These are phyloP conservation scores for Apiospora arundinis DNA, from an alignment of 2,329 filamentous ascomycete species.

Conservation along the genomic window DNA sequence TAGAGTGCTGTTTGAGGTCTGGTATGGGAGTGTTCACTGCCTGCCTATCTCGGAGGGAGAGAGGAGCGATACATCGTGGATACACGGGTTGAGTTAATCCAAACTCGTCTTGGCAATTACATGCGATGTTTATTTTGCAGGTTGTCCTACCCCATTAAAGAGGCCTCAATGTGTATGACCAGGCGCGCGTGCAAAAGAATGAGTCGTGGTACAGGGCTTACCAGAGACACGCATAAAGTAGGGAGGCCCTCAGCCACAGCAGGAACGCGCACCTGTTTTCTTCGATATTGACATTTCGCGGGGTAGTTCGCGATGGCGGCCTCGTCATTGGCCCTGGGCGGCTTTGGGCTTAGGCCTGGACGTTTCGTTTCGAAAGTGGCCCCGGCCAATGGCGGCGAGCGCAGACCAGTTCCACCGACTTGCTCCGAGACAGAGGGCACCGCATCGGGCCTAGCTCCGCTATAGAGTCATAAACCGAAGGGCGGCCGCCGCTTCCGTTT, in stretches of 20 bases:
- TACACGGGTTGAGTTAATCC: not conserved
- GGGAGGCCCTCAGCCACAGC: conserved; percentile 15
- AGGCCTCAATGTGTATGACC: conserved; percentile 10
- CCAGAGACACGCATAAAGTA: conserved; percentile 17
- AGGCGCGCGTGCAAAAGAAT: not conserved
- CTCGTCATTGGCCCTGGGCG: conserved; percentile 2
- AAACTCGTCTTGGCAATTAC: not conserved
- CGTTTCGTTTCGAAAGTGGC: conserved; percentile 19
- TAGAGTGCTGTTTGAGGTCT: not conserved
- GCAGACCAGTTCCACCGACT: conserved; percentile 11
- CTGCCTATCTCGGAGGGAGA: not conserved
- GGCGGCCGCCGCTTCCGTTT: conserved; percentile 17
- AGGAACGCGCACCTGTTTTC: not conserved
- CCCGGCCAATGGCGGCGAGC: conserved; percentile 14
- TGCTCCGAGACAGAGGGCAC: conserved; percentile 15
- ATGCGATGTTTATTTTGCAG: conserved; percentile 1
- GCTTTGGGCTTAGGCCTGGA: not conserved
- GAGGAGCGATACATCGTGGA: conserved; percentile 1
- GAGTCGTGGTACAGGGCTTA: conserved; percentile 7
- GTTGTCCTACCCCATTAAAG: not conserved
- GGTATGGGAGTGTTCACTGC: not conserved
- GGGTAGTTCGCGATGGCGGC: conserved; percentile 16
- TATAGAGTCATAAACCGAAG: not conserved
- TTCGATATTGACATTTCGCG: not conserved
- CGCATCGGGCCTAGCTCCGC: conserved; percentile 18